Evolutionary conservation across 805 yeast species (phyloP), one percentile per base, ranked within the genome.

Genomic region (Torulaspora franciscae): DNA sequence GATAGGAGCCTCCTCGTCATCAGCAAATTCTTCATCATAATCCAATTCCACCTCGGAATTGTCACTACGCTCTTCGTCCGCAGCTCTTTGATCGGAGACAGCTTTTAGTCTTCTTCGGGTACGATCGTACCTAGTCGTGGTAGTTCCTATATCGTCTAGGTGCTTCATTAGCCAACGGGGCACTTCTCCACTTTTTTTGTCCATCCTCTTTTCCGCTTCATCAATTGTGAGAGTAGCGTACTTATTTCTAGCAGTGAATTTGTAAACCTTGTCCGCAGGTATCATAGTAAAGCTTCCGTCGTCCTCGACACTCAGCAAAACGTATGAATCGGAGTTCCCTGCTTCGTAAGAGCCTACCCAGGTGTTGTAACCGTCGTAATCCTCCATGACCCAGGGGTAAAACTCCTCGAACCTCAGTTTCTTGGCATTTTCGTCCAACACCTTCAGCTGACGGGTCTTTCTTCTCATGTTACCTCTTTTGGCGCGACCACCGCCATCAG

Each of bases 361-460:
- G 0, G 95, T 91, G 61, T 93, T 91, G 49, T 79, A 76, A 37
- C 95, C 96, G 59, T 89, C 96, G 64, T 85, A 91, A 67, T 93
- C 99, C 68, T 93, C 99, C 74, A 93, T 71, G 13, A 93, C 95
- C 99, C 99, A 93, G 0, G 99, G 99, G 58, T 86, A 91, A 64
- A 83, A 87, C 67, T 93, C 99, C 68, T 93, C 99, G 62, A 91
- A 93, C 61, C 98, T 75, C 50, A 93, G 71, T 59, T 80, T 83
- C 50, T 91, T 76, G 49, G 87, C 90, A 7, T 78, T 78, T 56
- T 90, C 98, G 58, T 88, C 88, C 62, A 87, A 79, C 23, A 83
- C 77, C 54, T 77, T 81, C 14, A 88, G 79, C 64, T 90, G 96
- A 57, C 90, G 77, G 1, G 97, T 89, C 62, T 89, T 89, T 52